These are phyloP conservation scores for Angophora floribunda DNA, from an alignment of 345 rosid species.

Conservation along the genomic window DNA sequence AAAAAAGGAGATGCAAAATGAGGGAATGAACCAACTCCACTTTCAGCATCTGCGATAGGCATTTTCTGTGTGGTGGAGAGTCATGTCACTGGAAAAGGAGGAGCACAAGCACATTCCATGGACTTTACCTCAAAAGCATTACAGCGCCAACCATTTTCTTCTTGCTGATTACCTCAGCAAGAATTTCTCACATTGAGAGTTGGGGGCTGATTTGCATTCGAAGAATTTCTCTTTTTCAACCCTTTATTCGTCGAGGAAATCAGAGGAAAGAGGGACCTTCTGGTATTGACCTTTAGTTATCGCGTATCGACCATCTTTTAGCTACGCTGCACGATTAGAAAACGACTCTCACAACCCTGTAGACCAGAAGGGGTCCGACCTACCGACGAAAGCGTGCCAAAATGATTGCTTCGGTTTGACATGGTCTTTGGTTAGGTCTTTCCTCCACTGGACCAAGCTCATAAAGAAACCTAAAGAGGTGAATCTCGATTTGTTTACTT, in stretches of 20 bases:
- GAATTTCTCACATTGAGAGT: not conserved
- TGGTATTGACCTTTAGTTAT: not conserved
- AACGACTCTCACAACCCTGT: not conserved
- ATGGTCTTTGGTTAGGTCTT: not conserved
- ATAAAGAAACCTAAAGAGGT: not conserved
- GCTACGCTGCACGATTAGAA: not conserved
- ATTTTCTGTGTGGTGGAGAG: not conserved
- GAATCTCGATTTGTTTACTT: not conserved
- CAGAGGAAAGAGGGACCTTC: not conserved
- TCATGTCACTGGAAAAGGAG: not conserved
- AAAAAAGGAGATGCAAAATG: not conserved
- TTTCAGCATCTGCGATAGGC: not conserved
- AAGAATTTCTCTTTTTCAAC: not conserved
- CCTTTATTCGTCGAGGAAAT: not conserved
- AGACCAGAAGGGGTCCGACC: not conserved
- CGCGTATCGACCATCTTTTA: not conserved
- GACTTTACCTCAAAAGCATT: not conserved
- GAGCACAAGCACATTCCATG: not conserved
- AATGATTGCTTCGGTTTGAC: not conserved
- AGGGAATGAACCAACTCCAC: not conserved
- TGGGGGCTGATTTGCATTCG: not conserved
- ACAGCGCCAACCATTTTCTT: not conserved
- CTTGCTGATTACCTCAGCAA: not conserved
- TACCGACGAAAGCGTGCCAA: not conserved
- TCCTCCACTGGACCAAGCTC: not conserved